Evolutionary conservation across 306 rosid species (phyloP), one percentile per base, ranked within the genome.

Genomic region (Senna siamea): DNA sequence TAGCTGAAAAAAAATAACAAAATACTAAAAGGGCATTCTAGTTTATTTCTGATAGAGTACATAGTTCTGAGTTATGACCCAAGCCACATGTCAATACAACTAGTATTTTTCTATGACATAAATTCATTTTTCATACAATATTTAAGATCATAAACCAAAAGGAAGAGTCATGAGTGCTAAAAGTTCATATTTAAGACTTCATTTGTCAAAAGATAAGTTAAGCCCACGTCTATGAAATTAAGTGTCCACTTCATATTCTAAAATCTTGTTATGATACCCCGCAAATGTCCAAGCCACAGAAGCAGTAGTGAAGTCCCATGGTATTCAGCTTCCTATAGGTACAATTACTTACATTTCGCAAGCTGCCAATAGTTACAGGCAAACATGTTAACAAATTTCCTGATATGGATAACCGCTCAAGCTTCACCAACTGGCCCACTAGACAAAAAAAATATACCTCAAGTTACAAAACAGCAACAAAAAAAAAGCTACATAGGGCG

Each of bases 371-470:
- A 64, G 98, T 92, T 13, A 78, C 82, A 11, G 99, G 99, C 88
- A 95, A 81, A 69, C 61, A 69, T 65, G 87, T 77, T 57, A 92
- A 70, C 76, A 73, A 60, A 78, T 95, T 95, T 55, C 86, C 80
- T 4, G 93, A 86, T 85, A 95, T 85, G 52, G 98, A 92, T 75
- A 95, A 73, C 81, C 75, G 87, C 79, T 95, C 97, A 68, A 95
- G 98, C 85, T 91, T 84, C 72, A 95, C 97, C 60, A 95, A 80
- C 78, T 95, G 99, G 56, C 97, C 99, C 89, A 95, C 99, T 95
- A 67, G 56, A 81, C 46, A 79, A 62, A 78, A 56, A 53, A 2
- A 59, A 81, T 30, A 78, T 48, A 77, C 35, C n/a, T 32, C 64
- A 43, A 72, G 69, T 54, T 73, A 81, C 70, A 79, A 41, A 46